Evolutionary conservation across 495 filamentous ascomycete genomes (phyloP).

Genomic region (Aspergillus steynii): DNA sequence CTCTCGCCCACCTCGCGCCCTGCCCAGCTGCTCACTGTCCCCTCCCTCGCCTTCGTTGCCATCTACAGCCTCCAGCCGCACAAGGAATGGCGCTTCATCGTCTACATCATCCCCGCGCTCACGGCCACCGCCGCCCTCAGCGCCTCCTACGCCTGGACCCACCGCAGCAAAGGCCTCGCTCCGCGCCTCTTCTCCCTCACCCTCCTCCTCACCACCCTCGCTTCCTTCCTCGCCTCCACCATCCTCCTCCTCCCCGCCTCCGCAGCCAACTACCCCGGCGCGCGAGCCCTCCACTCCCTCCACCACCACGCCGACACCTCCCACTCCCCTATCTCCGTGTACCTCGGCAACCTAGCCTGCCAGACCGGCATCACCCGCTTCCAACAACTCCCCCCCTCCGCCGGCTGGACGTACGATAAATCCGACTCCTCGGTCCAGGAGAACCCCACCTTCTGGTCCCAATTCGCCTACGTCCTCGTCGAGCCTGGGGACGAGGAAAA

Average conservation of each 20-base stretch:
- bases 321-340: constrained; percentile 48
- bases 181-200: constrained; percentile 58
- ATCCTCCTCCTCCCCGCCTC: constrained; percentile 67
- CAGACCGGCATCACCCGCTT: constrained; percentile 96
- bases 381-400: constrained; percentile 44
- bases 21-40: constrained; percentile 58
- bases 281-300: constrained; percentile 62
- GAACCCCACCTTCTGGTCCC: constrained; percentile 71
- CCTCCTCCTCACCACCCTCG: constrained; percentile 57
- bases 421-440: constrained; percentile 52
- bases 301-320: constrained; percentile 36
- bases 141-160: constrained; percentile 72
- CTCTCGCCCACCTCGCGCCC: constrained; percentile 49
- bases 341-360: constrained; percentile 84
- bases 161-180: constrained; percentile 56
- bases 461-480: constrained; percentile 78
- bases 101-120: constrained; percentile 80
- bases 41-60: constrained; percentile 68
- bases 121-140: constrained; percentile 76
- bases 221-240: constrained; percentile 57
- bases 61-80: constrained; percentile 86
- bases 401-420: constrained; percentile 57
- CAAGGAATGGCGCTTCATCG: constrained; percentile 95
- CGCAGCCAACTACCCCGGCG: constrained; percentile 87
- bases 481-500: constrained; percentile 57